A percentile compares a stretch with the other conserved stretches of the same genome.
Conservation (phyloP, 2,329 filamentous ascomycete species). For the Fusarium succisae region DNA sequence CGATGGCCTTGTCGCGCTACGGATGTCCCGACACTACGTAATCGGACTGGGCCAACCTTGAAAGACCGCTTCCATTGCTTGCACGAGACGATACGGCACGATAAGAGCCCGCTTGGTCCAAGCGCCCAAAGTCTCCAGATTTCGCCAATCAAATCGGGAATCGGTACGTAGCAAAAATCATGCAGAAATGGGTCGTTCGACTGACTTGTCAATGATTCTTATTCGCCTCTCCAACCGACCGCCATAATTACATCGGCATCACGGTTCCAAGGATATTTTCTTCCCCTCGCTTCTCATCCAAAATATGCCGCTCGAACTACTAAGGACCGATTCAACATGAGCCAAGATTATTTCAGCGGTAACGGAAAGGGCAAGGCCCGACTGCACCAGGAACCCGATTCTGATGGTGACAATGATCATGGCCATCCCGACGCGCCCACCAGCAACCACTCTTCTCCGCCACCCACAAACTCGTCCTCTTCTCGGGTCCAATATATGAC, state of each 20-base stretch:
- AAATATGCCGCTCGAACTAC: slow-evolving; percentile 49
- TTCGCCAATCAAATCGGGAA: slow-evolving; percentile 44
- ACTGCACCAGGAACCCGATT: slow-evolving; percentile 45
- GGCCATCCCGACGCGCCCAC: slow-evolving; percentile 29
- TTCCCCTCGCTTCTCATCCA: slow-evolving; percentile 20
- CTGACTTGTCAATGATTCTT: slow-evolving; percentile 32
- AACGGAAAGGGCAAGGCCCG: slow-evolving; percentile 66
- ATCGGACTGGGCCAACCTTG: slow-evolving; percentile 26
- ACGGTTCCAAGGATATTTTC: slow-evolving; percentile 23
- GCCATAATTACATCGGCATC: slow-evolving; percentile 35
- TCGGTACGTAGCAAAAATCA: slow-evolving; percentile 46
- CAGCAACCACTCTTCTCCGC: slow-evolving; percentile 41
- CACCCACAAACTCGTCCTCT: slow-evolving; percentile 38
- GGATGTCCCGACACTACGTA: slow-evolving; percentile 33
- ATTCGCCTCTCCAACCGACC: slow-evolving; percentile 37
- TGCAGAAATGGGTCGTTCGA: slow-evolving; percentile 42
- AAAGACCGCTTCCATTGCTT: neutral
- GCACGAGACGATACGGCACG: slow-evolving; percentile 39
- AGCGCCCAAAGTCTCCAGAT: slow-evolving; percentile 15
- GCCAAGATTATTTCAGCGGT: slow-evolving; percentile 65
- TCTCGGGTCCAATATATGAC: slow-evolving; percentile 80
- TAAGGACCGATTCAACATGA: slow-evolving; percentile 58
- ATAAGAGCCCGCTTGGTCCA: slow-evolving; percentile 34
- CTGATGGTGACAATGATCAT: slow-evolving; percentile 38
- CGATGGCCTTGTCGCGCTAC: slow-evolving; percentile 15